A percentile compares a stretch with the other conserved stretches of the same genome.
phyloP scores from a whole-genome alignment of 345 rosid species.

The Leavenworthia alabamica region DNA sequence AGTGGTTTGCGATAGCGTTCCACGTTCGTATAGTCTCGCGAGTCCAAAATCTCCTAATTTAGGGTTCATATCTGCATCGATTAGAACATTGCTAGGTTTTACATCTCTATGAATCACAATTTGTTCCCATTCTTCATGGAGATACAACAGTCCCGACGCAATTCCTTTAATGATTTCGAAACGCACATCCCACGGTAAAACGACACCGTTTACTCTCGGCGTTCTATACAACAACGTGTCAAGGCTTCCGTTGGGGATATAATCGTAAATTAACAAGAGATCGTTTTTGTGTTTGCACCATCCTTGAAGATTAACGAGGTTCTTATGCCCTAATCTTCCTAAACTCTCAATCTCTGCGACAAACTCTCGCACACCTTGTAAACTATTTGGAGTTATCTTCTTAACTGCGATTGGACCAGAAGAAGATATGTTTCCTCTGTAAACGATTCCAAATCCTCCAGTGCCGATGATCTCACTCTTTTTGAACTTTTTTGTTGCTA shows the following conservation, averaged over 20 bases:
- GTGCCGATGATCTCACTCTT: conserved; percentile 24
- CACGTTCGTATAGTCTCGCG: conserved; percentile 56
- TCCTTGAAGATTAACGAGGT: conserved; percentile 58
- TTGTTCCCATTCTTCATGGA: conserved; percentile 34
- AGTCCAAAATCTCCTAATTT: conserved; percentile 58
- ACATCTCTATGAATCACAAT: conserved; percentile 30
- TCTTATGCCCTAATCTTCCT: conserved; percentile 49
- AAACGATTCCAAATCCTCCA: conserved; percentile 27
- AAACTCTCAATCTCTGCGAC: conserved; percentile 54
- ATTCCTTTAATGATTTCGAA: conserved; percentile 22
- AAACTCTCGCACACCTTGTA: conserved; percentile 52
- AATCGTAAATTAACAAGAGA: conserved; percentile 48
- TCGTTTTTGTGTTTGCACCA: conserved; percentile 52
- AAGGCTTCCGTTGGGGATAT: conserved; percentile 23
- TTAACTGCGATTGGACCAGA: conserved; percentile 23
- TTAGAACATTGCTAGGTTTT: conserved; percentile 28
- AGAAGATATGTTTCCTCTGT: conserved; percentile 15
- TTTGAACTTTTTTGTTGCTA: conserved; percentile 19
- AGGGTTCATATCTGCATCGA: conserved; percentile 25
- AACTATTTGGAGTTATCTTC: conserved; percentile 30
- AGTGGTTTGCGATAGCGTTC: conserved; percentile 37
- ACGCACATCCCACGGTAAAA: conserved; percentile 23
- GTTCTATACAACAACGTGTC: conserved; percentile 11
- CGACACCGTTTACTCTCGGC: conserved; percentile 2
- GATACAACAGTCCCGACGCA: conserved; percentile 24